These are phyloP conservation scores for Aspergillus asperescens DNA, from an alignment of 495 filamentous ascomycete species.

Conservation along the genomic window DNA sequence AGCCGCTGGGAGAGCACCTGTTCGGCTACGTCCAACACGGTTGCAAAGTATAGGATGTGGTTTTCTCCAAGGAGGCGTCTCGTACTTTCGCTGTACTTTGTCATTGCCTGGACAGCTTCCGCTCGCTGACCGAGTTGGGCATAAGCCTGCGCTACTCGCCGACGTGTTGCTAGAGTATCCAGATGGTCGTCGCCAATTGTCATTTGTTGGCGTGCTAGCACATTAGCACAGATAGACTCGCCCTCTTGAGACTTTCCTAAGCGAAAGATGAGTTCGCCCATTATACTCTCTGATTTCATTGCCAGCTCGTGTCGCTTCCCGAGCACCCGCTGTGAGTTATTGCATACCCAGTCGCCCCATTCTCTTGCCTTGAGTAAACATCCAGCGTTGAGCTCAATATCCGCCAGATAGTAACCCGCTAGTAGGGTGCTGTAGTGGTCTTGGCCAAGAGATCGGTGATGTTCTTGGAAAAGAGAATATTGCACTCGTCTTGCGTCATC, in stretches of 20 bases:
- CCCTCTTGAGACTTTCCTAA: conserved; percentile 30
- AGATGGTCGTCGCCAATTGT: conserved; percentile 34
- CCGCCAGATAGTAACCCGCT: conserved; percentile 30
- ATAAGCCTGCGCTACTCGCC: conserved; percentile 28
- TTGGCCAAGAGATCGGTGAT: conserved; percentile 28
- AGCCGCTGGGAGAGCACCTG: conserved; percentile 23
- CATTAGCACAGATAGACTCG: conserved; percentile 34
- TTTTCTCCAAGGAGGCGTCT: conserved; percentile 28
- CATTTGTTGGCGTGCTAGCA: conserved; percentile 37
- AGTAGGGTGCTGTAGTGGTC: conserved; percentile 33
- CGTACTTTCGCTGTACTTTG: conserved; percentile 23
- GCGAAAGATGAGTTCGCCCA: conserved; percentile 27
- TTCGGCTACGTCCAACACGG: conserved; percentile 24
- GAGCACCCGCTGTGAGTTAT: conserved; percentile 29
- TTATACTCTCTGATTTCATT: conserved; percentile 33
- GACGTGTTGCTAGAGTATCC: conserved; percentile 32
- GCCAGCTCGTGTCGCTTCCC: conserved; percentile 29
- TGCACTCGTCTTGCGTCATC: conserved; percentile 31
- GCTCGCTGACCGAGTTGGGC: conserved; percentile 20
- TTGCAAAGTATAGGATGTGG: conserved; percentile 26
- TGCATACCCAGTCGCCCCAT: conserved; percentile 35
- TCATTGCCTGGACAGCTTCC: conserved; percentile 24
- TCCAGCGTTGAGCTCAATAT: conserved; percentile 26
- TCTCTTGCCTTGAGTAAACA: conserved; percentile 28
- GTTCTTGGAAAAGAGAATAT: conserved; percentile 37